Base-by-base conservation (phyloP, 805 yeast genomes). In the Hanseniaspora guilliermondii region DNA sequence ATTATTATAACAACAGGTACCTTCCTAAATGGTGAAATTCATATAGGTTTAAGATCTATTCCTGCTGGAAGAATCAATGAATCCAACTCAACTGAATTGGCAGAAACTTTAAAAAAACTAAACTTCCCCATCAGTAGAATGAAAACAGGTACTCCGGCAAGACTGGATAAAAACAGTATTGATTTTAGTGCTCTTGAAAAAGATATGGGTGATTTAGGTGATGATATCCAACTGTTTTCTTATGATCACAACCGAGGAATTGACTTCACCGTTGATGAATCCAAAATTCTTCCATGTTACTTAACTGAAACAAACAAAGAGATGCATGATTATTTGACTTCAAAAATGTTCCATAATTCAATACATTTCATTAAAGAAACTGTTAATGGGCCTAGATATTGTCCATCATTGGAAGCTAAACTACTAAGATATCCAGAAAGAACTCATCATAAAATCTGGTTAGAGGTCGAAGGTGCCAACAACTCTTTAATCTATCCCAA, bases 51-150 rank as follows among this genome's bases (percentile, higher is more conserved):
- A 58, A 76, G 76, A 47, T 76, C 77, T 0, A 80, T 76, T 64
- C 96, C 97, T 0, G 86, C 96, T 0, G 99, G 99, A 0, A 74
- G 99, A 59, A 83, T 91, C 27, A 96, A 95, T 4, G 99, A 93
- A 68, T 78, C 74, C 21, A 93, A 97, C 2, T 86, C 97, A 0
- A 85, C 80, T 68, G 97, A 97, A 0, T 75, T 93, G 24, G 83
- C 95, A 36, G 73, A 79, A 46, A 88, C 97, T 1, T 75, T 93
- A 40, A 69, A 72, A 27, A 79, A 79, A 3, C 83, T 85, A 1
- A 95, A 95, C 0, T 91, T 93, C 65, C 72, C 78, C 57, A 69
- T 93, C 52, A 97, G 97, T 0, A 74, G 99, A 55, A 72, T 93
- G 60, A 93, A 93, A 64, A 93, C 99, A 0, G 99, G 99, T 0